Conservation (phyloP, 208 protist genomes). For the Porcisia deanei region DNA sequence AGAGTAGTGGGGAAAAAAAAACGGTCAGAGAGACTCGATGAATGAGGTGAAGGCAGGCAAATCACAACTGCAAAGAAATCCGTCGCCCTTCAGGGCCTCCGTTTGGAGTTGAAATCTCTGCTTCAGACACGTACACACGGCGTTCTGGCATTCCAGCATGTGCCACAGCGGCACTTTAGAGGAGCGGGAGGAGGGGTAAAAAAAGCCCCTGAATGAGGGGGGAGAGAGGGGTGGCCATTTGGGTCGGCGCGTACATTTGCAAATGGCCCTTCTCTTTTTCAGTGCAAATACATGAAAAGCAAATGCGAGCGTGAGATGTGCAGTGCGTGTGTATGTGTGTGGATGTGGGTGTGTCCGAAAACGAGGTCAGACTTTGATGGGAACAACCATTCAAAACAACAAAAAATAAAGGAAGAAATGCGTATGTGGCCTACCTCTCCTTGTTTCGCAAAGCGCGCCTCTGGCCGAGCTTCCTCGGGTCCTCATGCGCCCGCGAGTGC, state of each 20-base stretch:
- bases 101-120: neutral
- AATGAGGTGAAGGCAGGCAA: neutral
- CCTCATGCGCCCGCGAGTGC: neutral
- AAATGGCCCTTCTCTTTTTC: neutral
- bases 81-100: neutral
- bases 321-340: neutral
- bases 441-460: neutral
- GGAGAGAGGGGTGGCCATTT: neutral
- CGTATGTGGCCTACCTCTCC: neutral
- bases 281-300: neutral
- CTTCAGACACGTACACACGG: neutral
- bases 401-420: neutral
- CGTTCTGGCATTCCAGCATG: neutral
- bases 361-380: neutral
- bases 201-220: neutral
- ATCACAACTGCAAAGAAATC: neutral
- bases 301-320: neutral
- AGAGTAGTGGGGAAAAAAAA: neutral
- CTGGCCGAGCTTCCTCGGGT: neutral
- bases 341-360: neutral
- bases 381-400: neutral
- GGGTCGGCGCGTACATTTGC: neutral
- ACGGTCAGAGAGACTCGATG: neutral
- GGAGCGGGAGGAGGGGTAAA: neutral
- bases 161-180: neutral